phyloP scores from a whole-genome alignment of 345 rosid species.

The Cardamine chenopodiifolia region DNA sequence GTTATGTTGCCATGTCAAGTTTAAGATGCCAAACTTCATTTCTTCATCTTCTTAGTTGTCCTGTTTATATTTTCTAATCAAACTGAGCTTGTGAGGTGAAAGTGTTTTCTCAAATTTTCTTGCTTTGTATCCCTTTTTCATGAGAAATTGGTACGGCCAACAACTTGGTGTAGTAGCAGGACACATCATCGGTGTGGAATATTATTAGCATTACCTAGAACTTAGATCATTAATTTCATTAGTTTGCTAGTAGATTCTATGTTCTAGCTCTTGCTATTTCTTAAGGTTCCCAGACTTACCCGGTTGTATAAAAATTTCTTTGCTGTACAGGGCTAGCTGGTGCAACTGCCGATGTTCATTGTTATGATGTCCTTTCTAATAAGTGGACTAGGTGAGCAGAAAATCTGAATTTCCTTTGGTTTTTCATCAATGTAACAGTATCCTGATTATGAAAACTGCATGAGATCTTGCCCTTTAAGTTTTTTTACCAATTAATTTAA shows the following conservation, averaged over 20 bases:
- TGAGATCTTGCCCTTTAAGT: conserved; percentile 21
- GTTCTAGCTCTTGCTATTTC: conserved; percentile 5
- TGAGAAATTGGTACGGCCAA: conserved; percentile 3
- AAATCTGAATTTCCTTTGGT: neutral
- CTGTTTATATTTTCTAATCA: neutral
- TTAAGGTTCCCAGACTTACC: conserved; percentile 11
- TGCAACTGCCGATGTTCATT: conserved; percentile 93
- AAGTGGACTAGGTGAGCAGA: conserved; percentile 85
- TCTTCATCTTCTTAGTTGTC: neutral
- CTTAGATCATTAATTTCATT: neutral
- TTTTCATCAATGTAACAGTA: neutral
- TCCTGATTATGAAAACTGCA: neutral
- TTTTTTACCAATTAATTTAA: conserved; percentile 20
- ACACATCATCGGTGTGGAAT: conserved; percentile 1
- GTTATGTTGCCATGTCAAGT: neutral
- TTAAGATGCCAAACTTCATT: neutral
- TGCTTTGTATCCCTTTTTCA: neutral
- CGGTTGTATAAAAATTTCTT: conserved; percentile 16
- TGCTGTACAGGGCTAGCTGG: conserved; percentile 79
- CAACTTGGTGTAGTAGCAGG: conserved; percentile 16
- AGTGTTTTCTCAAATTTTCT: neutral
- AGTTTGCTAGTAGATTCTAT: conserved; percentile 11
- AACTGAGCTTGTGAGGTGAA: conserved; percentile 4
- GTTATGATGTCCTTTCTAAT: conserved; percentile 85
- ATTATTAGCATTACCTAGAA: neutral